Evolutionary conservation across 352 stramenopile genomes (phyloP).

Genomic region (Phytophthora tentaculata): DNA sequence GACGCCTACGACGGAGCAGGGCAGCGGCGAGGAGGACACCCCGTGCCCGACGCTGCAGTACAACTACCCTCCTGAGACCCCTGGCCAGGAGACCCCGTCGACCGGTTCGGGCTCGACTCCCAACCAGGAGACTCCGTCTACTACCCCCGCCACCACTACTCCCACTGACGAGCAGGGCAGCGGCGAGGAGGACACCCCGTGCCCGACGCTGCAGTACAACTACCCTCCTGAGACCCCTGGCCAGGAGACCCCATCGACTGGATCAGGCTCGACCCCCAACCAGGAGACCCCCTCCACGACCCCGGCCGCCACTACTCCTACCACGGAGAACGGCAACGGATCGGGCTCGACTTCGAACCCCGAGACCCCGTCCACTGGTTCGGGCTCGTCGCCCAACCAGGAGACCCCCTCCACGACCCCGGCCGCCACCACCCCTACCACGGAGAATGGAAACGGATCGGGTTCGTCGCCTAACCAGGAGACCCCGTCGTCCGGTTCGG

Average conservation of each 20-base stretch:
- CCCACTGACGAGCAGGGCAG: constrained; percentile 5
- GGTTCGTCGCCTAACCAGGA: background rate
- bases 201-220: constrained; percentile 37
- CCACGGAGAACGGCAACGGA: too few species aligned
- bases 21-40: constrained; percentile 4
- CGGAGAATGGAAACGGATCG: background rate
- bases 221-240: constrained; percentile 16
- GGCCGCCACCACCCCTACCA: background rate
- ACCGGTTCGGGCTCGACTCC: background rate
- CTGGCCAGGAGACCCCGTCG: constrained; percentile 8
- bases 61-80: constrained; percentile 30
- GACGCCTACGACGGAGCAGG: constrained; percentile 9
- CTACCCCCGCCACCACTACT: background rate
- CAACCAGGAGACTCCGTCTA: constrained; percentile 24
- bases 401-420: background rate
- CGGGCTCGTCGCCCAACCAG: too few species aligned
- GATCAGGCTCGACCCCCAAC: too few species aligned
- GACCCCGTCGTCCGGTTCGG: background rate
- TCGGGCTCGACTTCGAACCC: too few species aligned
- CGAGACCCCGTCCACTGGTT: too few species aligned
- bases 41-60: constrained; percentile 33
- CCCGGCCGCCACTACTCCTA: too few species aligned
- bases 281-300: too few species aligned
- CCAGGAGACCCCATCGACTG: too few species aligned
- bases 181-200: constrained; percentile 8